Base-by-base conservation (phyloP, 768 basidiomycete species). In the Termitomyces sp. region DNA sequence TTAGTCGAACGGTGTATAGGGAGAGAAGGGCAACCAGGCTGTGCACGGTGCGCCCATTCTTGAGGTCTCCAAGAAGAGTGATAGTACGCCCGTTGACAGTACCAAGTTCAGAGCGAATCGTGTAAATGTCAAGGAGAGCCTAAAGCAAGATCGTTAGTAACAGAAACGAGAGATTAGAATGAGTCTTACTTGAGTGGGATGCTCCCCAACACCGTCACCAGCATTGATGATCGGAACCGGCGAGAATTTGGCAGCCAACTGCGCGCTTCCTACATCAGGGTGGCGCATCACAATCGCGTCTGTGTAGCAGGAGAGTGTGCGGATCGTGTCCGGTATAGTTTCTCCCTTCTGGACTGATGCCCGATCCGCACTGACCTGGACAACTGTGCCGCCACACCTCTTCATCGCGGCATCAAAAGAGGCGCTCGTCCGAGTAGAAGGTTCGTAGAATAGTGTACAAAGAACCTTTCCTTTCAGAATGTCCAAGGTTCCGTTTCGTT, bases 361-460 rank as follows among this genome's bases (percentile, higher is more conserved):
- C 2, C 79, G 78, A 51, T 93, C 90, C 2, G 82, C 82, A 41
- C 80, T 81, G 54, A 98, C 81, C 54, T 88, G 80, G n/a, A 97
- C 86, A 38, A 98, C 96, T 64, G 95, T 85, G 19, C 97, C 97
- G 26, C 97, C 97, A 64, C 93, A 93, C 48, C 97, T 84, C 70
- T 97, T 96, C 97, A 98, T 99, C 11, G 97, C 97, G 2, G 96
- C 88, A 67, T 99, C 96, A 64, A 99, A 99, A 9, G 96, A 98
- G 4, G 89, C 81, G 58, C 91, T 93, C 3, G 97, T 99, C 34
- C 97, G 81, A 2, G 97, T 99, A 2, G 94, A 97, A 1, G 96
- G 91, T 68, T 99, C 97, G 69, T 93, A 99, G 79, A 99, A 99
- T 37, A 95, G 68, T 21, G 86, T 94, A 66, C 88, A 93, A 6